These are phyloP conservation scores for Testicularia cyperi DNA, from an alignment of 1,284 basidiomycete species.

Conservation along the genomic window DNA sequence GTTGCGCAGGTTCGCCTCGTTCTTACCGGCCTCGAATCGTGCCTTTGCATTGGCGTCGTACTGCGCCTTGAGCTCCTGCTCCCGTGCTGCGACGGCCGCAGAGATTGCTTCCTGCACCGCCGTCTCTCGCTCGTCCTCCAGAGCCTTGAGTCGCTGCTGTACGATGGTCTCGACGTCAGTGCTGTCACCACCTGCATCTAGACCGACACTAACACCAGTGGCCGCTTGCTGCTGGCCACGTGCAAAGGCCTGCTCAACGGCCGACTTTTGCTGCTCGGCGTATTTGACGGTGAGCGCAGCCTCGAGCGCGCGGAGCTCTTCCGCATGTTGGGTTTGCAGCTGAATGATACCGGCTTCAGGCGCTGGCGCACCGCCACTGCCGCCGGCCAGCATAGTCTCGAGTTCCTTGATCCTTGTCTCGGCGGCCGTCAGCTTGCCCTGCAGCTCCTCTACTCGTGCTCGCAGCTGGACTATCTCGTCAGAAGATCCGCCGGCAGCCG, in stretches of 20 bases:
- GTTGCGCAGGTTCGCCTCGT: slow-evolving; percentile 57
- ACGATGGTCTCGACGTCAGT: slow-evolving; percentile 31
- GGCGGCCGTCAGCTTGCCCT: slow-evolving; percentile 37
- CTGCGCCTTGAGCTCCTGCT: slow-evolving; percentile 46
- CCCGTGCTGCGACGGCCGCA: slow-evolving; percentile 46
- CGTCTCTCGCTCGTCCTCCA: slow-evolving; percentile 35
- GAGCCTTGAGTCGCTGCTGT: slow-evolving; percentile 29
- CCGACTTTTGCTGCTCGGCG: slow-evolving; percentile 9
- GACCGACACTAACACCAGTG: not conserved
- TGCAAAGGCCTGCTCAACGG: slow-evolving; percentile 15
- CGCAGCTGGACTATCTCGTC: slow-evolving; percentile 16
- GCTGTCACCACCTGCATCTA: not conserved
- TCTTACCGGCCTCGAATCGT: slow-evolving; percentile 57
- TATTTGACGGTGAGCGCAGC: slow-evolving; percentile 28
- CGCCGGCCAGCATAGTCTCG: slow-evolving; percentile 25
- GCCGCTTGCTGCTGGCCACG: slow-evolving; percentile 2
- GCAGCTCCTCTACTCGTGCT: slow-evolving; percentile 47
- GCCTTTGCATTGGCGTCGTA: slow-evolving; percentile 48
- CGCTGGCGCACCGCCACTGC: slow-evolving; percentile 1
- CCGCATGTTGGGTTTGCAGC: slow-evolving; percentile 31
- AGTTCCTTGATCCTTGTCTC: slow-evolving; percentile 34
- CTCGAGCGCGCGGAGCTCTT: slow-evolving; percentile 27
- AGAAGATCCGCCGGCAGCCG: slow-evolving; percentile 2
- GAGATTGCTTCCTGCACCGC: slow-evolving; percentile 33
- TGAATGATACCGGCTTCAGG: slow-evolving; percentile 3